Conservation (phyloP, 2,329 filamentous ascomycete species). For the Hymenoscyphus occultus region DNA sequence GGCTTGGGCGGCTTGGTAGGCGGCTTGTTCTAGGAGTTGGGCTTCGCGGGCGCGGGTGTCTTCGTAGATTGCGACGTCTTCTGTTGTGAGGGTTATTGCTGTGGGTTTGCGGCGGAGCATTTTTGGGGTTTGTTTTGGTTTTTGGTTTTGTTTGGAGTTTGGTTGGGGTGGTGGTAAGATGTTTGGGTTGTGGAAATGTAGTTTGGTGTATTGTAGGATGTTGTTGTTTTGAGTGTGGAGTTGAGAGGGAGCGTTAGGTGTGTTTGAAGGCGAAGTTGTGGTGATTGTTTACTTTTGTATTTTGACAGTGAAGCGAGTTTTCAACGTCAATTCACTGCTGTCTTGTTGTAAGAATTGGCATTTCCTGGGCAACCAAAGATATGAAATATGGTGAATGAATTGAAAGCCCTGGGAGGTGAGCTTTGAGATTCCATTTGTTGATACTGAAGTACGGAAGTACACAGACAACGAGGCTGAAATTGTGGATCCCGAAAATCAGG, state of each 20-base stretch:
- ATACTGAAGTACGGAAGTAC: neutral
- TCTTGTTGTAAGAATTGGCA: neutral
- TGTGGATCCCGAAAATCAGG: conserved; percentile 18
- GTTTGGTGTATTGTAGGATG: conserved; percentile 3
- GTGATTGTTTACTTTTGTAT: neutral
- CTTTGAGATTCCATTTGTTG: neutral
- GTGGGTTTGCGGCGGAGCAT: conserved; percentile 70
- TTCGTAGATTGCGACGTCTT: conserved; percentile 70
- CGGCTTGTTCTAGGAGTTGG: conserved; percentile 25
- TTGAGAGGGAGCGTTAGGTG: neutral
- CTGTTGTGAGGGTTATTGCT: conserved; percentile 63
- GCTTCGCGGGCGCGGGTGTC: conserved; percentile 50
- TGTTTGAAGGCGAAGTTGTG: neutral
- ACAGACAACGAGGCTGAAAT: conserved; percentile 19
- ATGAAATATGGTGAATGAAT: neutral
- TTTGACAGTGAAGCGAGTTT: neutral
- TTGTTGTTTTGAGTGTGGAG: conserved; percentile 4
- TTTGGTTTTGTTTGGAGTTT: neutral
- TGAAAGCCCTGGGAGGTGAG: neutral
- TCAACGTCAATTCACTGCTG: neutral
- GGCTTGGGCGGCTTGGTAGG: conserved; percentile 26
- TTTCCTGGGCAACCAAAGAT: neutral
- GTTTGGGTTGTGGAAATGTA: neutral
- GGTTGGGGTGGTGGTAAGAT: neutral
- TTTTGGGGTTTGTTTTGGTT: neutral